Evolutionary conservation across 768 basidiomycete species (phyloP), one percentile per base, ranked within the genome.

Genomic region (Lyophyllum atratum): DNA sequence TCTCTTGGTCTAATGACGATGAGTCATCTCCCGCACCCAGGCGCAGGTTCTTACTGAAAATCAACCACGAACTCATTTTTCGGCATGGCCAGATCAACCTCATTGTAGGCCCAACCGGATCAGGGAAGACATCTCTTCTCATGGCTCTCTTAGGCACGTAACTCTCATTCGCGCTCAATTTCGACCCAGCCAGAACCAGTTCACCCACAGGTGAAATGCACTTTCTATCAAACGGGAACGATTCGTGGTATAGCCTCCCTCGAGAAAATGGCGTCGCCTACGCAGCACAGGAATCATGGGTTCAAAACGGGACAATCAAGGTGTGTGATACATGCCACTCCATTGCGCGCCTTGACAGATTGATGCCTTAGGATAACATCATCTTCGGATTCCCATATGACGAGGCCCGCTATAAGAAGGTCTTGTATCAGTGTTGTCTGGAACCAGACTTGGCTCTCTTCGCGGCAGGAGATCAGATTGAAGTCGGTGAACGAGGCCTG

Each of bases 241-340:
- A 80, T 47, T 84, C 88, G 0, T 88, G 83, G 79, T 89, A 80
- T 70, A 84, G 82, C 59, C 79, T 93, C 2, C 90, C 92, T 21
- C 75, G 89, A 6, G 73, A 72, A 2, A 78, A 79, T 0, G 90
- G 91, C 2, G 79, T 93, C 33, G 85, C 90, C 1, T 92, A 90
- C 65, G 88, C 88, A 3, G 86, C 87, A 3, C 92, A 95, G 68
- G 90, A 92, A 65, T 85, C 88, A 4, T 94, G 90, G 90, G 85
- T 92, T 2, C 82, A 86, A 68, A 92, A 90, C 59, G 87, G 86
- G 55, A 90, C 88, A 0, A 89, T 92, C 53, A 76, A 72, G 66
- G 85, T 84, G 29, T 22, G 43, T 39, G 10, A 21, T 14, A 28
- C 25, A 22, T 48, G 24, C 25, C 45, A 2, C 3, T 21, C 1